Evolutionary conservation across 1,284 basidiomycete species (phyloP).

Genomic region (Tilletiaria anomala): DNA sequence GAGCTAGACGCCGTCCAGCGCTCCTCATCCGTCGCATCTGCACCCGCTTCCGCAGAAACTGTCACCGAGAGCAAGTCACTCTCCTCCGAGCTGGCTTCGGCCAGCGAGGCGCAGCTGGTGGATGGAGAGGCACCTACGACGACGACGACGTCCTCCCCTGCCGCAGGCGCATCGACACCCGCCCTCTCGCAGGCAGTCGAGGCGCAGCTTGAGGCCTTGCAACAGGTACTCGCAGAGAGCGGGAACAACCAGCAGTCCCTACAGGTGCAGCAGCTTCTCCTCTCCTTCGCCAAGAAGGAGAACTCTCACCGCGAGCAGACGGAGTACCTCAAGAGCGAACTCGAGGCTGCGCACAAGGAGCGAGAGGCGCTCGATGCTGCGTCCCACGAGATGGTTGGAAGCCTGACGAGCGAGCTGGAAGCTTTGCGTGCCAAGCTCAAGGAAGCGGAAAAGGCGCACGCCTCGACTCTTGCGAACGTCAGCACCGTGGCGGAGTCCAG

Average conservation of each 20-base stretch:
- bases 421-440: not conserved
- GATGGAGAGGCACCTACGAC: too few relatives aligned
- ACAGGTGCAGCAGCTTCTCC: not conserved
- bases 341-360: slow-evolving; percentile 56
- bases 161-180: too few relatives aligned
- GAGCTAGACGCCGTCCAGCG: slow-evolving; percentile 18
- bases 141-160: too few relatives aligned
- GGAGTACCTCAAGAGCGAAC: slow-evolving; percentile 54
- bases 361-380: slow-evolving; percentile 63
- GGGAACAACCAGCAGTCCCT: slow-evolving; percentile 4
- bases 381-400: slow-evolving; percentile 65
- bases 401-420: slow-evolving; percentile 53
- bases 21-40: too few relatives aligned
- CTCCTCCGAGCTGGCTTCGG: too few relatives aligned
- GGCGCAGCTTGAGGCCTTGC: slow-evolving; percentile 10
- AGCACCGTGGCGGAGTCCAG: too few relatives aligned
- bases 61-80: too few relatives aligned
- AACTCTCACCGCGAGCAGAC: slow-evolving; percentile 63
- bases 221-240: slow-evolving; percentile 8
- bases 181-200: too few relatives aligned
- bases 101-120: too few relatives aligned
- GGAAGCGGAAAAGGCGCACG: not conserved
- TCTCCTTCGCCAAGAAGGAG: slow-evolving; percentile 87
- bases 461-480: too few relatives aligned
- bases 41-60: too few relatives aligned